Evolutionary conservation across 768 basidiomycete species (phyloP).

Genomic region (Pleurotus djamor): DNA sequence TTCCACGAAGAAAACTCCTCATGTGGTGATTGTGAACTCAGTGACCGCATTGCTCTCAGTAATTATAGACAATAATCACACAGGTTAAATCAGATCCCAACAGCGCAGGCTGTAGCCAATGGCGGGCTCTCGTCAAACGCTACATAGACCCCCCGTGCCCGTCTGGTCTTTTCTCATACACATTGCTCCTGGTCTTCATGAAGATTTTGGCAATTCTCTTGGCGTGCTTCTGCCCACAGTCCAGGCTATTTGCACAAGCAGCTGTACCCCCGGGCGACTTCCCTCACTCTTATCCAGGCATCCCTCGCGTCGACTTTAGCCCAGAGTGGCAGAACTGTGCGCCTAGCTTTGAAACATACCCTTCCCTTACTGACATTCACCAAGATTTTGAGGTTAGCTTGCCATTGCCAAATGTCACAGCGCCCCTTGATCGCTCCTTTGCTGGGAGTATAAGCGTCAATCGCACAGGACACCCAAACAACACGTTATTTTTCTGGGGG

Average conservation of each 20-base stretch:
- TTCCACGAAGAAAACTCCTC: slow-evolving; percentile 20
- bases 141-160: neutral
- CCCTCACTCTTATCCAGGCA: slow-evolving; percentile 46
- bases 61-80: neutral
- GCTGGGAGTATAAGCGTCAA: slow-evolving; percentile 66
- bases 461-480: slow-evolving; percentile 56
- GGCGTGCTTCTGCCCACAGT: neutral
- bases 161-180: neutral
- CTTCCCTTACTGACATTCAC: slow-evolving; percentile 3
- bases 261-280: slow-evolving; percentile 33
- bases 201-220: neutral
- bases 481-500: slow-evolving; percentile 67
- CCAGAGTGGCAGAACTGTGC: slow-evolving; percentile 63
- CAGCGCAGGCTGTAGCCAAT: neutral
- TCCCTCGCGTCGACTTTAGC: slow-evolving; percentile 46
- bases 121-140: neutral
- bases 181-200: no score
- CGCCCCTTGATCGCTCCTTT: slow-evolving; percentile 44
- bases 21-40: no score
- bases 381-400: slow-evolving; percentile 60
- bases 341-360: slow-evolving; percentile 9
- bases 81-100: neutral
- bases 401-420: slow-evolving; percentile 59
- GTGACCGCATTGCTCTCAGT: neutral
- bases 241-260: neutral